phyloP scores from a whole-genome alignment of 805 yeast species.

The Lachancea fermentati region DNA sequence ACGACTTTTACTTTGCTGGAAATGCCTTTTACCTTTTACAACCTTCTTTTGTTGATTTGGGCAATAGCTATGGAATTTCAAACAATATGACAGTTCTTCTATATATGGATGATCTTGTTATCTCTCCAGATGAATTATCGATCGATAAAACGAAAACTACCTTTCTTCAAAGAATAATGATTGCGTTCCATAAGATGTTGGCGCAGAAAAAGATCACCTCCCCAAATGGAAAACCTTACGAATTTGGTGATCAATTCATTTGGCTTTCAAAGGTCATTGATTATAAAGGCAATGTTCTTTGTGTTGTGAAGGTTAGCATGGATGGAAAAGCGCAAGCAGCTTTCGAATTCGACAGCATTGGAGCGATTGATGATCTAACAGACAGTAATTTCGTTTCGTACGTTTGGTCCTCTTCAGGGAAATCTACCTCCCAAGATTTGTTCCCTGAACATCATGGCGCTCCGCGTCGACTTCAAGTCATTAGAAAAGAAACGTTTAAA shows the following conservation, averaged over 20 bases:
- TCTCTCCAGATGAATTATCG: conserved; percentile 1
- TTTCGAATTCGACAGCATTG: not conserved
- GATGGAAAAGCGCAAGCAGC: not conserved
- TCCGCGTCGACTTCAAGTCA: no score
- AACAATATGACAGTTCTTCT: conserved; percentile 2
- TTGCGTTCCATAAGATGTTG: conserved; percentile 21
- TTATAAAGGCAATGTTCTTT: conserved; percentile 17
- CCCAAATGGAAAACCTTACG: conserved; percentile 16
- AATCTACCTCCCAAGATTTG: no score
- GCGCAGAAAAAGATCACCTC: conserved; percentile 13
- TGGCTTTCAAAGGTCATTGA: conserved; percentile 31
- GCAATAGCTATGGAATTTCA: no score
- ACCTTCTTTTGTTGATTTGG: not conserved
- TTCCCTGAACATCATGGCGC: no score
- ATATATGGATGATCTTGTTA: not conserved
- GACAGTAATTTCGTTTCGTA: not conserved
- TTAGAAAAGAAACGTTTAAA: no score
- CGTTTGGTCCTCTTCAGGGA: no score
- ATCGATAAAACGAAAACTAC: conserved; percentile 2
- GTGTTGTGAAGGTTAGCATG: conserved; percentile 1
- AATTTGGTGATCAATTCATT: conserved; percentile 26
- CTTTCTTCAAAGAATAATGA: conserved; percentile 15
- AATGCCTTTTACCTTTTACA: conserved; percentile 22
- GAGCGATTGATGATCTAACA: not conserved
- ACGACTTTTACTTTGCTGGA: conserved; percentile 25